A percentile compares a stretch with the other conserved stretches of the same genome.
These are phyloP conservation scores for Pugionium dolabratum DNA, from an alignment of 345 rosid genomes.

Conservation along the genomic window DNA sequence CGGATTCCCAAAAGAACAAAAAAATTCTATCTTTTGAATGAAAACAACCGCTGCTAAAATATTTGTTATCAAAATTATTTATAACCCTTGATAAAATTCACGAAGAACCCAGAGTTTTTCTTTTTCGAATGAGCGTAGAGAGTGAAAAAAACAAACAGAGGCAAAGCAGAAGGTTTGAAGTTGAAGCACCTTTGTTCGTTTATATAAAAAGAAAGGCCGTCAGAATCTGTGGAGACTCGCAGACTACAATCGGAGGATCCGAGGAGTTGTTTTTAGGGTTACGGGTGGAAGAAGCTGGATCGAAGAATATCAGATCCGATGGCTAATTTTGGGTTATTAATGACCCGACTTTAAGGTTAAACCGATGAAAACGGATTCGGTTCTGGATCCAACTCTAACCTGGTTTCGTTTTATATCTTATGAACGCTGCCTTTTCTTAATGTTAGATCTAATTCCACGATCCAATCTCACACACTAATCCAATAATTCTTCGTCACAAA, in stretches of 20 bases:
- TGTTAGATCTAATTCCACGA: slow-evolving; percentile 10
- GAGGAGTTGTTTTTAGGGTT: slow-evolving; percentile 41
- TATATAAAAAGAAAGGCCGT: slow-evolving; percentile 20
- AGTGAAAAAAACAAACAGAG: slow-evolving; percentile 12
- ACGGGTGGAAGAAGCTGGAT: slow-evolving; percentile 42
- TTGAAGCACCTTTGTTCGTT: slow-evolving; percentile 2
- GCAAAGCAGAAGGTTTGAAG: slow-evolving; percentile 16
- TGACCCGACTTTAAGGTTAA: slow-evolving; percentile 30
- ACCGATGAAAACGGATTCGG: slow-evolving; percentile 26
- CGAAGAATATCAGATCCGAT: slow-evolving; percentile 37
- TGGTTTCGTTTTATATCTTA: slow-evolving; percentile 7
- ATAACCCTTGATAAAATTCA: not conserved
- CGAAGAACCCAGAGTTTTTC: not conserved
- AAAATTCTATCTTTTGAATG: not conserved
- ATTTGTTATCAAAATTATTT: not conserved
- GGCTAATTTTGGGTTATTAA: slow-evolving; percentile 22
- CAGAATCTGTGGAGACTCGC: slow-evolving; percentile 39
- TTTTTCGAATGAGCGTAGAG: not conserved
- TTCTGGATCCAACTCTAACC: slow-evolving; percentile 1
- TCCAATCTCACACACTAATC: slow-evolving; percentile 11
- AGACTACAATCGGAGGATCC: slow-evolving; percentile 65
- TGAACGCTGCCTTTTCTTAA: not conserved
- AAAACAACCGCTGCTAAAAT: not conserved
- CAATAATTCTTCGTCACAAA: no score
- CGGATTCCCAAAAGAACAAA: not conserved